phyloP scores from a whole-genome alignment of 768 basidiomycete genomes.

The Tricholoma flavovirens region DNA sequence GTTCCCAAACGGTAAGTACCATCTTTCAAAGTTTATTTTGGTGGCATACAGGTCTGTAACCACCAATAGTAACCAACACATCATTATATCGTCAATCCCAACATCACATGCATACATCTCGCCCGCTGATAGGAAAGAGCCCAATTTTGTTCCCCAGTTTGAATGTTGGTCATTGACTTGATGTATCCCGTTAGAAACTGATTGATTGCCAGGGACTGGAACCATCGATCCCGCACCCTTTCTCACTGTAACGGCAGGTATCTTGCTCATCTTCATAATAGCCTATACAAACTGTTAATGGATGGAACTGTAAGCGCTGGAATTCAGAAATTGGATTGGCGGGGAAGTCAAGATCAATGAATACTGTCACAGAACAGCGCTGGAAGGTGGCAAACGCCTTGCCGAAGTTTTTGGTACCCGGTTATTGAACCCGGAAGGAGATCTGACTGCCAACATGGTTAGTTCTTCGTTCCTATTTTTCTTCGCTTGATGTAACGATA shows the following conservation, averaged over 20 bases:
- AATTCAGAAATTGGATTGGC: slow-evolving; percentile 69
- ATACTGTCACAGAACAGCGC: slow-evolving; percentile 63
- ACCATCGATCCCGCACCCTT: slow-evolving; percentile 52
- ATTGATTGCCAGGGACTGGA: slow-evolving; percentile 48
- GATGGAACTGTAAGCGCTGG: slow-evolving; percentile 41
- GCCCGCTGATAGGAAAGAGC: slow-evolving; percentile 28
- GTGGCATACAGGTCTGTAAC: background rate
- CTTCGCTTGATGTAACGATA: background rate
- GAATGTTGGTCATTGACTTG: slow-evolving; percentile 23
- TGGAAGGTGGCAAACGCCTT: slow-evolving; percentile 56
- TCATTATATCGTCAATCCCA: slow-evolving; percentile 54
- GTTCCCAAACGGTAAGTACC: slow-evolving; percentile 22
- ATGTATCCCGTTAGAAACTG: background rate
- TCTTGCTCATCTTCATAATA: background rate
- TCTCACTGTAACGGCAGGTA: slow-evolving; percentile 35
- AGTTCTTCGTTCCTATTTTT: slow-evolving; percentile 20
- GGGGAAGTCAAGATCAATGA: slow-evolving; percentile 67
- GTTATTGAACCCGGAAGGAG: slow-evolving; percentile 50
- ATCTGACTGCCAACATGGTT: slow-evolving; percentile 71
- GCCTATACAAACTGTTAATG: background rate
- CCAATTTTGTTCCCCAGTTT: slow-evolving; percentile 39
- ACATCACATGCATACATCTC: slow-evolving; percentile 47
- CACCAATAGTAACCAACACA: slow-evolving; percentile 50
- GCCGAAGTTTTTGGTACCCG: slow-evolving; percentile 56
- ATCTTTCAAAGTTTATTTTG: background rate